Percentiles rank a stretch among this genome's conserved stretches.
These are phyloP conservation scores for Neofusicoccum sp. DNA, from an alignment of 2,329 filamentous ascomycete species.

Conservation along the genomic window DNA sequence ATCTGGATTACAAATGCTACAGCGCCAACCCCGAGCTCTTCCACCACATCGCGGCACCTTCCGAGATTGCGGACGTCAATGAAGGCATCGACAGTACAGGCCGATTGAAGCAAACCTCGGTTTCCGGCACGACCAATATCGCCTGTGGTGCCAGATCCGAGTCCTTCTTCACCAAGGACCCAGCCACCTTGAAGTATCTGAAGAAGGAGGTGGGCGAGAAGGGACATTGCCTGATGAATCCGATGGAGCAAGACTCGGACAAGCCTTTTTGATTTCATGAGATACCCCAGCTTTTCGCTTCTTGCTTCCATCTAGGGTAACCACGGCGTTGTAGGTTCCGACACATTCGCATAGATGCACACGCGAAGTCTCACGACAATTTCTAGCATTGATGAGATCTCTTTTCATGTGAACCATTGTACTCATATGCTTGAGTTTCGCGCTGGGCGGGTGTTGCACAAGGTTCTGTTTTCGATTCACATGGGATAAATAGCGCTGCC, in stretches of 20 bases:
- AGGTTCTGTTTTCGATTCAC: background rate
- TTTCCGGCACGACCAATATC: slow-evolving; percentile 30
- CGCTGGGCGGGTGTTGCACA: background rate
- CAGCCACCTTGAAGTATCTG: slow-evolving; percentile 27
- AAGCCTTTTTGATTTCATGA: slow-evolving; percentile 10
- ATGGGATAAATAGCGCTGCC: background rate
- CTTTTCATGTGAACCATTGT: background rate
- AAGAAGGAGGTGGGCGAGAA: slow-evolving; percentile 26
- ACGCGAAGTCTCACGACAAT: background rate
- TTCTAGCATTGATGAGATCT: background rate
- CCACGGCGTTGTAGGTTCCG: too few relatives aligned
- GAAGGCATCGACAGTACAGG: slow-evolving; percentile 17
- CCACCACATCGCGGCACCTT: slow-evolving; percentile 34
- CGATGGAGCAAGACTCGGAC: slow-evolving; percentile 20
- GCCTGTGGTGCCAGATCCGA: slow-evolving; percentile 31
- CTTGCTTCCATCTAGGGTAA: background rate
- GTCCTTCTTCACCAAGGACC: slow-evolving; percentile 26
- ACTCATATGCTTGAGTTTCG: background rate
- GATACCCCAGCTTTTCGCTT: slow-evolving; percentile 4
- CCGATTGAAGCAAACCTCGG: background rate
- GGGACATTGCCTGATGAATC: slow-evolving; percentile 27
- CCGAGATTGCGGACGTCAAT: slow-evolving; percentile 33
- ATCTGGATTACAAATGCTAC: slow-evolving; percentile 35
- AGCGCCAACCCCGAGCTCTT: slow-evolving; percentile 41
- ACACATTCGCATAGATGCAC: background rate